A percentile compares a stretch with the other conserved stretches of the same genome.
These are phyloP conservation scores for Pseudonitzschia pungens DNA, from an alignment of 108 stramenopile genomes.

Conservation along the genomic window DNA sequence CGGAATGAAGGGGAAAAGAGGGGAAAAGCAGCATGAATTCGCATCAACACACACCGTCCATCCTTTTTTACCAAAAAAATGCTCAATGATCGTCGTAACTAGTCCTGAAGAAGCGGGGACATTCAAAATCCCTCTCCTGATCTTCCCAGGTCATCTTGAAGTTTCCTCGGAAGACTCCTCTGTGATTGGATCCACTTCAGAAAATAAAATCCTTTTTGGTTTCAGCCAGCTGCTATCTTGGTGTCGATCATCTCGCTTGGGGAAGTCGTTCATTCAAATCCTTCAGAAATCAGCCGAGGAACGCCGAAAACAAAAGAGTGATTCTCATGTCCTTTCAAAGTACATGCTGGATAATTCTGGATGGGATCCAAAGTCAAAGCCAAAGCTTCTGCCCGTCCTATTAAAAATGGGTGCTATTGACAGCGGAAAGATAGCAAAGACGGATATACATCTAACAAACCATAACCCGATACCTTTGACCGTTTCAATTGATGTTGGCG, in stretches of 20 bases:
- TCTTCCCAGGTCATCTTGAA: constrained; percentile 44
- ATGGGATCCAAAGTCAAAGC: not conserved
- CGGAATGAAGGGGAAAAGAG: constrained; percentile 12
- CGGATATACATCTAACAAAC: constrained; percentile 63
- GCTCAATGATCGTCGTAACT: constrained; percentile 38
- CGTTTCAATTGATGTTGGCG: constrained; percentile 55
- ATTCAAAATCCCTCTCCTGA: constrained; percentile 36
- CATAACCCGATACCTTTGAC: constrained; percentile 66
- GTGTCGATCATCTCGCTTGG: constrained; percentile 33
- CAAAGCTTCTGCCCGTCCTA: constrained; percentile 48
- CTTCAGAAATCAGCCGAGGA: not conserved
- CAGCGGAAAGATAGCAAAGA: constrained; percentile 39
- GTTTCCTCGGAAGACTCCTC: constrained; percentile 17
- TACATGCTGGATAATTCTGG: not conserved
- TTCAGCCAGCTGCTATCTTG: constrained; percentile 31
- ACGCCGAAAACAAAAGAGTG: constrained; percentile 8
- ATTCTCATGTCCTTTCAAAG: constrained; percentile 16
- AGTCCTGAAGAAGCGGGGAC: constrained; percentile 26
- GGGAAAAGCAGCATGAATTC: not conserved
- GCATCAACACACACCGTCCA: not conserved
- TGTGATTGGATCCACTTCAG: not conserved
- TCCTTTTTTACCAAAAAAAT: constrained; percentile 22
- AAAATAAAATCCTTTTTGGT: constrained; percentile 15
- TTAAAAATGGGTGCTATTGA: constrained; percentile 61
- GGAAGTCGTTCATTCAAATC: constrained; percentile 27